Conservation (phyloP, 192 early-diverging fungal genomes). For the Gigaspora rosea region DNA sequence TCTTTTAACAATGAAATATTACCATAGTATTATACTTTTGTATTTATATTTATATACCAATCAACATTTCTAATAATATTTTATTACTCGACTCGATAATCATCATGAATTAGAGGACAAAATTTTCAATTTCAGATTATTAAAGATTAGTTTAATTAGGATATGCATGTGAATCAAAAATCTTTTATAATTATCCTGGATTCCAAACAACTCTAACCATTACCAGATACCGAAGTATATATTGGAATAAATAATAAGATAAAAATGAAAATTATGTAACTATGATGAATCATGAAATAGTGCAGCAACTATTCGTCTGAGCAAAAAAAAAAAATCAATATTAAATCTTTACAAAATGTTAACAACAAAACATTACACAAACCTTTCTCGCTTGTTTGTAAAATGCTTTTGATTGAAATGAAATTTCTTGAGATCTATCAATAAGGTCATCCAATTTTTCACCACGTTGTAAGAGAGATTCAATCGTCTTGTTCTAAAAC, state of each 20-base stretch:
- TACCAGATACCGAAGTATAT: background rate
- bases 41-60: too few species aligned
- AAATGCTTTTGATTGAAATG: conserved; percentile 91
- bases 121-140: too few species aligned
- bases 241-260: background rate
- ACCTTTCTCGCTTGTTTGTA: conserved; percentile 93
- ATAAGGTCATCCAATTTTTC: conserved; percentile 90
- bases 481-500: conserved; percentile 66
- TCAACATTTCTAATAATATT: too few species aligned
- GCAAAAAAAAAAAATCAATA: background rate
- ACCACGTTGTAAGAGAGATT: conserved; percentile 82
- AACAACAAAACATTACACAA: conserved; percentile 31
- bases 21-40: too few species aligned
- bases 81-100: too few species aligned
- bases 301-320: conserved; percentile 30
- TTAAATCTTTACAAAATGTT: background rate
- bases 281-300: conserved; percentile 6
- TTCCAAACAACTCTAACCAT: too few species aligned
- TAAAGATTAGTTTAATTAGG: too few species aligned
- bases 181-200: background rate
- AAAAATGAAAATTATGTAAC: background rate
- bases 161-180: background rate
- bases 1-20: background rate
- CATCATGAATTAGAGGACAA: too few species aligned
- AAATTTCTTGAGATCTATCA: conserved; percentile 78